Evolutionary conservation across 495 filamentous ascomycete genomes (phyloP).

Genomic region (Aspergillus cristatus): DNA sequence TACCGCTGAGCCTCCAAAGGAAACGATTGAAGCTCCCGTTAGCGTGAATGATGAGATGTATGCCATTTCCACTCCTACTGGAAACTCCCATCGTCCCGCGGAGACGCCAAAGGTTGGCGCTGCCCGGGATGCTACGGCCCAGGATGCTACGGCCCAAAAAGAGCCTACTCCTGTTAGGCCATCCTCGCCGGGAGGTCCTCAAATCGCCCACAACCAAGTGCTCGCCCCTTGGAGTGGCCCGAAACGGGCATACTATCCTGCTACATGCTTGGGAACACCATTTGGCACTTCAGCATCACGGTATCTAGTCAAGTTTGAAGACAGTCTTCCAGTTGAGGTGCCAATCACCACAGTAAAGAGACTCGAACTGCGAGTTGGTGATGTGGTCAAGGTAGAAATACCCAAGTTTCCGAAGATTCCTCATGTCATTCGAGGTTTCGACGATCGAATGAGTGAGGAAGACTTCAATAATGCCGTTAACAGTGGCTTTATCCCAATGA

Average conservation of each 20-base stretch:
- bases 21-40: too few relatives aligned
- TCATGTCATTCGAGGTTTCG: constrained; percentile 37
- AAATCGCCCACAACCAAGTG: constrained; percentile 38
- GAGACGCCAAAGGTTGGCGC: too few relatives aligned
- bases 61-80: not conserved
- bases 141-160: not conserved
- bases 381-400: constrained; percentile 44
- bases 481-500: constrained; percentile 25
- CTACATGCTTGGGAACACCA: constrained; percentile 37
- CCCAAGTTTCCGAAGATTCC: constrained; percentile 34
- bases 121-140: too few relatives aligned
- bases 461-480: constrained; percentile 18
- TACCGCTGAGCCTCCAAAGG: too few relatives aligned
- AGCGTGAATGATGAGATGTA: too few relatives aligned
- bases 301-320: constrained; percentile 40
- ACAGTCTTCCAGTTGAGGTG: constrained; percentile 34
- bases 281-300: constrained; percentile 28
- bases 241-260: constrained; percentile 41
- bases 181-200: not conserved
- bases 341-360: constrained; percentile 33
- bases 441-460: constrained; percentile 27
- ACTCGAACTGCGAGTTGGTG: constrained; percentile 39
- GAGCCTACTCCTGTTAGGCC: too few relatives aligned
- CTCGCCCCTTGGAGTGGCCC: constrained; percentile 43
- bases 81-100: too few relatives aligned